Conservation (phyloP, 2,329 filamentous ascomycete genomes). For the Xylariaceae sp. region DNA sequence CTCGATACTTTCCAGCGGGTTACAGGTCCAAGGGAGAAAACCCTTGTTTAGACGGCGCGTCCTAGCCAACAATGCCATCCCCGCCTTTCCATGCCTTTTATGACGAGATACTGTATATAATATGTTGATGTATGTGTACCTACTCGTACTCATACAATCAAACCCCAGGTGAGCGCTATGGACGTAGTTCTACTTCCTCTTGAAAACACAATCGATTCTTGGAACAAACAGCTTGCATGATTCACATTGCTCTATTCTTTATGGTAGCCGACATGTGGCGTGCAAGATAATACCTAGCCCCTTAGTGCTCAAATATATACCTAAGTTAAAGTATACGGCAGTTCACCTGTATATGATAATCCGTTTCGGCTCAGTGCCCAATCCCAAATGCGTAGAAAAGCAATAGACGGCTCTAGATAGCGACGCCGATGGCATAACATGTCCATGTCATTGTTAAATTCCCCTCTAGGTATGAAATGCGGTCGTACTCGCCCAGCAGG, state of each 20-base stretch:
- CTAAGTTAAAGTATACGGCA: no score
- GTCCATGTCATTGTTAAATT: neutral
- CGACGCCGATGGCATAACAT: neutral
- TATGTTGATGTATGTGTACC: neutral
- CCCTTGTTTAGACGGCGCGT: conserved; percentile 6
- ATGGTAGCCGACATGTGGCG: neutral
- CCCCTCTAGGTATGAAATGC: neutral
- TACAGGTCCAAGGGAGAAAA: conserved; percentile 52
- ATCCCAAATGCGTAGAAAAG: neutral
- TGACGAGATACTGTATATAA: neutral
- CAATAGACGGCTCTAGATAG: neutral
- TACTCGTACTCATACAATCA: neutral
- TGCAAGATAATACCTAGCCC: neutral
- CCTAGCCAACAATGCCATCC: neutral
- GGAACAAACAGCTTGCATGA: neutral
- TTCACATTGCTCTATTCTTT: no score
- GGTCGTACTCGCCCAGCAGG: neutral
- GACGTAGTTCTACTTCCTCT: neutral
- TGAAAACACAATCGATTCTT: neutral
- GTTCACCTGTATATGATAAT: neutral
- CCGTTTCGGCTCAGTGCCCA: neutral
- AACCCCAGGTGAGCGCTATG: neutral
- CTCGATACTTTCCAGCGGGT: conserved; percentile 56
- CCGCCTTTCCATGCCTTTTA: neutral
- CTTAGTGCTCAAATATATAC: neutral